Conservation (phyloP, 2,329 filamentous ascomycete genomes). For the Colletotrichum melonis region DNA sequence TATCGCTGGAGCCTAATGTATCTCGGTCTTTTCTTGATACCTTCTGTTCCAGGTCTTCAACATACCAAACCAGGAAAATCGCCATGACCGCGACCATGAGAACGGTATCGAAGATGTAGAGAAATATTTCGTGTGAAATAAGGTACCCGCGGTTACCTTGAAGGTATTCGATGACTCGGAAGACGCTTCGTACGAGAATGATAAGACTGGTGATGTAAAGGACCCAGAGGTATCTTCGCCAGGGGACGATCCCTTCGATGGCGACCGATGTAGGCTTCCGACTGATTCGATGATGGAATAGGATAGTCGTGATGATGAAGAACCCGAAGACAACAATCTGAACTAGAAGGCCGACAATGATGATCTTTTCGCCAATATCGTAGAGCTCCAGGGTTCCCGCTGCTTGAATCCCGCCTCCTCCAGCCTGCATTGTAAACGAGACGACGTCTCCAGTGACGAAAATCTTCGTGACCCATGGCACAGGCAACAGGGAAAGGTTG, state of each 20-base stretch:
- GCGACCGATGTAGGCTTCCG: constrained; percentile 24
- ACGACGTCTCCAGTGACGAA: constrained; percentile 59
- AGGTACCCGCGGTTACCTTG: constrained; percentile 47
- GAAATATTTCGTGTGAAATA: constrained; percentile 45
- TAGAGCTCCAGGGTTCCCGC: not conserved
- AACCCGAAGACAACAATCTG: constrained; percentile 67
- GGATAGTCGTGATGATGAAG: constrained; percentile 59
- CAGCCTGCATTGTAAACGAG: constrained; percentile 53
- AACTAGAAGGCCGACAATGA: constrained; percentile 63
- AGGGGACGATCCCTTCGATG: constrained; percentile 39
- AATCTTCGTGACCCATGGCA: constrained; percentile 53
- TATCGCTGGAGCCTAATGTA: no score
- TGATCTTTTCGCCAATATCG: constrained; percentile 55
- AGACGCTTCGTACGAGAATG: constrained; percentile 50
- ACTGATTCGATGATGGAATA: constrained; percentile 55
- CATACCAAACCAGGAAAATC: not conserved
- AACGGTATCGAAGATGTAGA: constrained; percentile 52
- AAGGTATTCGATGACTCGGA: constrained; percentile 55
- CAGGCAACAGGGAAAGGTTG: constrained; percentile 27
- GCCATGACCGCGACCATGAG: constrained; percentile 53
- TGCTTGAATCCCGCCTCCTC: constrained; percentile 44
- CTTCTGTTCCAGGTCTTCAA: not conserved
- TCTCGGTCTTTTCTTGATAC: not conserved
- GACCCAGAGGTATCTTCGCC: constrained; percentile 42
- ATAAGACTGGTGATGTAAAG: constrained; percentile 50